These are phyloP conservation scores for Taphrina communis DNA, from an alignment of 1,139 yeast genomes.

Conservation along the genomic window DNA sequence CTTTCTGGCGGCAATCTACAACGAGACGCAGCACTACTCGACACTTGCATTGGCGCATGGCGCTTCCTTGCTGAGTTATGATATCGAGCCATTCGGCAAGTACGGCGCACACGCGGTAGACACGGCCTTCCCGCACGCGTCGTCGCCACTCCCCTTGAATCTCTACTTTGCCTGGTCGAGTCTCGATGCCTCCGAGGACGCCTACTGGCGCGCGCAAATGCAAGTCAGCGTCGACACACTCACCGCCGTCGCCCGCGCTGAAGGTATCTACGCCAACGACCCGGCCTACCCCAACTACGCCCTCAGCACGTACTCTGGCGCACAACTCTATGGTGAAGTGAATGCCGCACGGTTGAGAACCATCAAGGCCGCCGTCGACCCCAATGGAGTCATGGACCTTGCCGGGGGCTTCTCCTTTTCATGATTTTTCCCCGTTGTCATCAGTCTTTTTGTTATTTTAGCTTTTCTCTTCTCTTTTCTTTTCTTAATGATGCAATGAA, in stretches of 20 bases:
- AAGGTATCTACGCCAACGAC: constrained; percentile 19
- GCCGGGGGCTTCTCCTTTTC: constrained; percentile 25
- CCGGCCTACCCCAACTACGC: constrained; percentile 28
- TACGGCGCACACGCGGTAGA: constrained; percentile 21
- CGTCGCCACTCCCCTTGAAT: constrained; percentile 25
- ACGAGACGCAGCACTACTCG: constrained; percentile 10
- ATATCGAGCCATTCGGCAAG: constrained; percentile 20
- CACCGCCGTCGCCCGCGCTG: constrained; percentile 13
- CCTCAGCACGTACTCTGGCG: constrained; percentile 16
- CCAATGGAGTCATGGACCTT: constrained; percentile 20
- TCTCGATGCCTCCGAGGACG: constrained; percentile 6
- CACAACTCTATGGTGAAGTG: constrained; percentile 12
- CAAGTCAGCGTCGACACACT: constrained; percentile 8
- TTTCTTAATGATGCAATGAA: no score
- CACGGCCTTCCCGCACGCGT: constrained; percentile 26
- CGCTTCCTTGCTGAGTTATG: constrained; percentile 22
- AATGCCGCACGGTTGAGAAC: constrained; percentile 18
- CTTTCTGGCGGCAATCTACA: constrained; percentile 20
- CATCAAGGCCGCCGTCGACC: constrained; percentile 18
- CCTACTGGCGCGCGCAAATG: constrained; percentile 21
- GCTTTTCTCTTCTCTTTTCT: no score
- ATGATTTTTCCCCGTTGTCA: no score
- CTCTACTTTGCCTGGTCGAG: constrained; percentile 27
- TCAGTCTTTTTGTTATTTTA: no score
- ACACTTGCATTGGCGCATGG: constrained; percentile 4